phyloP scores from a whole-genome alignment of 768 basidiomycete genomes.

The Pleurotus ostreatus region DNA sequence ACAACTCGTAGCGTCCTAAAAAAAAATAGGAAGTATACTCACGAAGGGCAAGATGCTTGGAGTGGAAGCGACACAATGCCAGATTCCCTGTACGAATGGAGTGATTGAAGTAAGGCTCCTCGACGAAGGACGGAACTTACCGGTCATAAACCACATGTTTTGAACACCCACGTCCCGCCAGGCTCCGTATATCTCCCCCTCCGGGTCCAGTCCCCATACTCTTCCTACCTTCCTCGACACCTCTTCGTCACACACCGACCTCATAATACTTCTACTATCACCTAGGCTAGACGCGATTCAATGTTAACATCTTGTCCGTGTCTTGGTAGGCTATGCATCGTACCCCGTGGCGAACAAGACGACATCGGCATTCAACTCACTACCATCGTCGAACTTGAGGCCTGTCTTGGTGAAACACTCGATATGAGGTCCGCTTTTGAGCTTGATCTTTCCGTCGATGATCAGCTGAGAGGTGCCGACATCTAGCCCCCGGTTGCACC shows the following conservation, averaged over 20 bases:
- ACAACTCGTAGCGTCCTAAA: too few relatives aligned
- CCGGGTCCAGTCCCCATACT: constrained; percentile 59
- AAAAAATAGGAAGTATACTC: constrained; percentile 22
- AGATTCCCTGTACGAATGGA: constrained; percentile 40
- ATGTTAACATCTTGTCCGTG: too few relatives aligned
- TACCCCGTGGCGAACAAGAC: constrained; percentile 60
- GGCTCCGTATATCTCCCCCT: constrained; percentile 56
- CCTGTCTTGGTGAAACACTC: constrained; percentile 38
- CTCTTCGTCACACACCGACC: constrained; percentile 42
- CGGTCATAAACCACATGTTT: constrained; percentile 59
- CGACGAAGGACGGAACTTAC: constrained; percentile 20
- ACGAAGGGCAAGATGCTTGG: constrained; percentile 67
- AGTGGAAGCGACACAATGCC: constrained; percentile 60
- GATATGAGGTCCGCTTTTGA: constrained; percentile 58
- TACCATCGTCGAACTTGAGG: constrained; percentile 46
- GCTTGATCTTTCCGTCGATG: constrained; percentile 65
- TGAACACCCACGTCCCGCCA: constrained; percentile 49
- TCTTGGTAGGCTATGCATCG: too few relatives aligned
- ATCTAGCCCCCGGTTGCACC: constrained; percentile 27
- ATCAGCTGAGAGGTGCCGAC: constrained; percentile 59
- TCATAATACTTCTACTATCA: constrained; percentile 33
- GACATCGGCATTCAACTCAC: constrained; percentile 47
- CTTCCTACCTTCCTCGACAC: constrained; percentile 38
- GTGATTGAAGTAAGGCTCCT: background rate
- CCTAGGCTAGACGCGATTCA: constrained; percentile 33